Percentiles rank a stretch among this genome's conserved stretches.
phyloP scores from a whole-genome alignment of 768 basidiomycete genomes.

The Tylopilus sp. region DNA sequence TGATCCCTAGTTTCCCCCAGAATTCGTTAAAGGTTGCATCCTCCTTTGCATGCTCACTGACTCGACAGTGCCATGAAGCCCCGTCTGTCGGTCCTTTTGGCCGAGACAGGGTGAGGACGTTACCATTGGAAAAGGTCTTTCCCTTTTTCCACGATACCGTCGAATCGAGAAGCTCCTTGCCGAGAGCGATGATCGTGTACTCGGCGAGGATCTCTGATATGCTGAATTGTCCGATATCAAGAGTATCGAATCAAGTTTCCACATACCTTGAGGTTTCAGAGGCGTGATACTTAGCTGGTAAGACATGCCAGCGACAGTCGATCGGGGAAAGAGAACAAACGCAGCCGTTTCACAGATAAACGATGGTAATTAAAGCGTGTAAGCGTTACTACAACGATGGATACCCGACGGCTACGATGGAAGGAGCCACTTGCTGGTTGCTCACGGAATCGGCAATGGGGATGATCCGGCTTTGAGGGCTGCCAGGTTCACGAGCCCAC shows the following conservation, averaged over 20 bases:
- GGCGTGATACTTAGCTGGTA: constrained; percentile 40
- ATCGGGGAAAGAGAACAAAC: background rate
- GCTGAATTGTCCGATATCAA: background rate
- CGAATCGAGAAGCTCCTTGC: constrained; percentile 51
- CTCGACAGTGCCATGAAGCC: constrained; percentile 64
- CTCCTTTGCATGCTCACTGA: constrained; percentile 60
- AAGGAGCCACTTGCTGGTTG: no score
- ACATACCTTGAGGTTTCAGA: constrained; percentile 38
- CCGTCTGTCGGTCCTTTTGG: constrained; percentile 53
- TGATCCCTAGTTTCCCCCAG: constrained; percentile 62
- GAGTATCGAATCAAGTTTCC: background rate
- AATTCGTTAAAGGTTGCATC: constrained; percentile 72
- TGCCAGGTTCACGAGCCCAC: constrained; percentile 70
- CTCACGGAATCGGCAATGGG: constrained; percentile 8
- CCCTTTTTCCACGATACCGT: constrained; percentile 63
- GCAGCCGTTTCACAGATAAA: background rate
- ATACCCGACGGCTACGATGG: constrained; percentile 2
- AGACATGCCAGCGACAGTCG: constrained; percentile 26
- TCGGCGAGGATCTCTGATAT: constrained; percentile 58
- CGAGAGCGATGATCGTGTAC: constrained; percentile 52
- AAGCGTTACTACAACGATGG: constrained; percentile 15
- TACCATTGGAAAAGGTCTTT: constrained; percentile 52
- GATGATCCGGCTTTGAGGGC: constrained; percentile 18
- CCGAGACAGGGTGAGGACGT: constrained; percentile 53
- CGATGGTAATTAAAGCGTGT: constrained; percentile 16